Percentiles rank a stretch among this genome's conserved stretches.
Evolutionary conservation across 2,329 filamentous ascomycete species (phyloP).

Genomic region (Paecilomyces fulvus): DNA sequence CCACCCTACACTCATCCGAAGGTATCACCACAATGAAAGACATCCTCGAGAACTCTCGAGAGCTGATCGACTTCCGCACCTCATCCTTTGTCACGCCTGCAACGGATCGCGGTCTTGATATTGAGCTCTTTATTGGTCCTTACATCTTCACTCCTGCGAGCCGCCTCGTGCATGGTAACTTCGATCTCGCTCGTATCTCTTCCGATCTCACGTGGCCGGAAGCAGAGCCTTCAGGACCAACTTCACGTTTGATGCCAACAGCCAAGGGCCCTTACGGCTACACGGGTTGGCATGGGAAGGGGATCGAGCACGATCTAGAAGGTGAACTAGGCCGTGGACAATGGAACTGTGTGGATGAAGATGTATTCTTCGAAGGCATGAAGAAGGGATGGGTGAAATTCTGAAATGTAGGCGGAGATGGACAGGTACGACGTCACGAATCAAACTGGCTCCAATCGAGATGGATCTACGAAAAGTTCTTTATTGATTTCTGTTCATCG

Average conservation of each 20-base stretch:
- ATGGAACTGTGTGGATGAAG: conserved; percentile 15
- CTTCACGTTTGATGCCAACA: background rate
- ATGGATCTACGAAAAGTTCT: background rate
- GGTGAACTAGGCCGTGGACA: conserved; percentile 7
- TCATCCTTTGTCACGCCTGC: conserved; percentile 2
- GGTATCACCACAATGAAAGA: conserved; percentile 3
- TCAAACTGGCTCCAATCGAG: background rate
- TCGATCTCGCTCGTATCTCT: conserved; percentile 9
- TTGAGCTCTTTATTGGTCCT: conserved; percentile 1
- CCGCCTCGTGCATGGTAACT: conserved; percentile 15
- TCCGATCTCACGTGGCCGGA: conserved; percentile 13
- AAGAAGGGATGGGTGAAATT: conserved; percentile 11
- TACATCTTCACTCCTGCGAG: background rate
- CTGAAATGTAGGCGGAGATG: background rate
- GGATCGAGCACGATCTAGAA: background rate
- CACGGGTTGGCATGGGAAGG: conserved; percentile 18
- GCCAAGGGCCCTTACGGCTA: conserved; percentile 19
- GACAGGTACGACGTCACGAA: background rate
- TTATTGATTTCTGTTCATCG: background rate
- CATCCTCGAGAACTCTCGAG: background rate
- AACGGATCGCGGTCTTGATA: background rate
- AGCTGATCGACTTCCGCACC: background rate
- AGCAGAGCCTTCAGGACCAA: conserved; percentile 1
- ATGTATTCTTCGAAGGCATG: conserved; percentile 15
- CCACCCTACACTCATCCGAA: background rate